phyloP scores from a whole-genome alignment of 225 moss, liverwort and hornwort species.

The Physcomitrium patens region DNA sequence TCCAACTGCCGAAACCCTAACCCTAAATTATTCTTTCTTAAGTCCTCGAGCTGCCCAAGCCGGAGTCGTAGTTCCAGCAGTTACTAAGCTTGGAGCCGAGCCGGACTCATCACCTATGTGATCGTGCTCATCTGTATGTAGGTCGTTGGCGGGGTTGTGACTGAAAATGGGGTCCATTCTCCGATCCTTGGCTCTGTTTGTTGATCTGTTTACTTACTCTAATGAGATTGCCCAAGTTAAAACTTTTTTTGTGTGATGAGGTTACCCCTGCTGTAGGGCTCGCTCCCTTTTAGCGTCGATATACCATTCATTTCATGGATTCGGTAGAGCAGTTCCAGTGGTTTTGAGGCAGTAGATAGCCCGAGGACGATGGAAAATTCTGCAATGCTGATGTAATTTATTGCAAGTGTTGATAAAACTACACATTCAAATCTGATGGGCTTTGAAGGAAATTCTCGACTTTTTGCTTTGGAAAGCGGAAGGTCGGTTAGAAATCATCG shows the following conservation, averaged over 20 bases:
- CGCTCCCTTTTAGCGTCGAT: neutral
- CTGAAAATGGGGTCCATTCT: neutral
- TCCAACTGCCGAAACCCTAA: slow-evolving; percentile 34
- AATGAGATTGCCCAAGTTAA: no score
- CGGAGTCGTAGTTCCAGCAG: fast-evolving
- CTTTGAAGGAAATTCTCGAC: slow-evolving; percentile 30
- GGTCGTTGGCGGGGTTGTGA: neutral
- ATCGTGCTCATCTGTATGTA: neutral
- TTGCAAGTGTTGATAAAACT: slow-evolving; percentile 26
- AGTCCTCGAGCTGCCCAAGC: fast-evolving
- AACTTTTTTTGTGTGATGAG: neutral
- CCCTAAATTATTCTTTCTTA: neutral
- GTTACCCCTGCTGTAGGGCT: no score
- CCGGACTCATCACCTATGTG: neutral
- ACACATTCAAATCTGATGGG: slow-evolving; percentile 52
- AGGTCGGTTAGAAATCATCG: slow-evolving; percentile 21
- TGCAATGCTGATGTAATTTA: slow-evolving; percentile 47
- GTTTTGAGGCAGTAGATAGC: slow-evolving; percentile 7
- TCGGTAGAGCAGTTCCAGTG: neutral
- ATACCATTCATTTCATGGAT: neutral
- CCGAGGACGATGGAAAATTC: slow-evolving; percentile 42
- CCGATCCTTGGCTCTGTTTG: neutral
- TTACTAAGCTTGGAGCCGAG: fast-evolving
- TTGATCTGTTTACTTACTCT: neutral
- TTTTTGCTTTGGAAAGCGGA: slow-evolving; percentile 27